phyloP scores from a whole-genome alignment of 129 eudicot species.

The Scalesia atractyloides region DNA sequence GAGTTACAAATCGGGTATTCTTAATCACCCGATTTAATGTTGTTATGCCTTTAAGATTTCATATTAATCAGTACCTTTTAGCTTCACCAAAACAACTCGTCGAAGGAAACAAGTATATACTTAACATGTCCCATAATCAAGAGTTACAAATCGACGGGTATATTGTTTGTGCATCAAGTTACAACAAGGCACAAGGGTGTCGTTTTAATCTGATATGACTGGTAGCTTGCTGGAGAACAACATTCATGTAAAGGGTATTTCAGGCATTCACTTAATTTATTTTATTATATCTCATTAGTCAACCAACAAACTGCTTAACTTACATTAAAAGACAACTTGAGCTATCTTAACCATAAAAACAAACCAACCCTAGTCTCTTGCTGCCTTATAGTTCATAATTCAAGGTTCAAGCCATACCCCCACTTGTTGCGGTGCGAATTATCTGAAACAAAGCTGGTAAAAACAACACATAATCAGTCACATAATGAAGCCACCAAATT shows the following conservation, averaged over 20 bases:
- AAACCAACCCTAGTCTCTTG: conserved; percentile 9
- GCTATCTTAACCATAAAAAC: conserved; percentile 19
- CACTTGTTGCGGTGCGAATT: conserved; percentile 66
- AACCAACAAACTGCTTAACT: background rate
- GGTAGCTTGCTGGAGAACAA: background rate
- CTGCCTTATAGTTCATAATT: conserved; percentile 20
- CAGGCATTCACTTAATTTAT: background rate
- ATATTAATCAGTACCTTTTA: too few relatives aligned
- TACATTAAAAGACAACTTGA: background rate
- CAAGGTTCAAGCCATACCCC: conserved; percentile 61
- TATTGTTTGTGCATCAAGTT: too few relatives aligned
- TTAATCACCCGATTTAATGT: too few relatives aligned
- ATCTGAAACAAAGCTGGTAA: conserved; percentile 67
- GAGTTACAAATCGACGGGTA: too few relatives aligned
- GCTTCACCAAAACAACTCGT: too few relatives aligned
- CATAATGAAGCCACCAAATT: background rate
- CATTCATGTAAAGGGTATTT: background rate
- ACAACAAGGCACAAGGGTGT: too few relatives aligned
- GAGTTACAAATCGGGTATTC: too few relatives aligned
- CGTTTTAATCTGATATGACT: background rate
- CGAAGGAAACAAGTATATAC: too few relatives aligned
- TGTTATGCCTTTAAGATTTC: too few relatives aligned
- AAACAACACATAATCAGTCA: conserved; percentile 14
- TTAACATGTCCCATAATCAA: too few relatives aligned
- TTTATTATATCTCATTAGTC: background rate